phyloP scores from a whole-genome alignment of 129 eudicot genomes.

The Logfia minima region DNA sequence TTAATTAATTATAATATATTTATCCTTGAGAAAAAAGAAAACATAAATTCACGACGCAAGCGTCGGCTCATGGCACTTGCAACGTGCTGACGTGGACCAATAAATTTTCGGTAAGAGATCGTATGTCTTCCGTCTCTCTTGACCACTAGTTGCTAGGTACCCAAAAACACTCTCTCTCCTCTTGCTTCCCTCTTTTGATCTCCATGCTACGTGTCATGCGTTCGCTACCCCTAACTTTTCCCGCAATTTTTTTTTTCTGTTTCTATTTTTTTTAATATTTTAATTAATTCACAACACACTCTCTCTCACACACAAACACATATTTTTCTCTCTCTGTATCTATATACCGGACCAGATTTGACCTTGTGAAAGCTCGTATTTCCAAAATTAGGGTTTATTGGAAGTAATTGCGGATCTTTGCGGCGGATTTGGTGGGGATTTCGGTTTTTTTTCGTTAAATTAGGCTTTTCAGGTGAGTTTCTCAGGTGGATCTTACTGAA shows the following conservation, averaged over 20 bases:
- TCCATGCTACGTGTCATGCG: constrained; percentile 60
- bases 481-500: constrained; percentile 1
- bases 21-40: too few relatives aligned
- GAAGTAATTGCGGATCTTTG: background rate
- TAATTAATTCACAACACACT: constrained; percentile 8
- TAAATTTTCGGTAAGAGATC: constrained; percentile 49
- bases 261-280: background rate
- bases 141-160: constrained; percentile 61
- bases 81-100: constrained; percentile 54
- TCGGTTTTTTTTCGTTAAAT: background rate
- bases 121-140: constrained; percentile 48
- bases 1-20: too few relatives aligned
- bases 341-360: background rate
- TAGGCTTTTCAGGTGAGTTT: constrained; percentile 5
- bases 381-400: background rate
- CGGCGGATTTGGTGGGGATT: background rate
- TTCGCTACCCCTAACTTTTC: constrained; percentile 26
- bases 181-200: constrained; percentile 52
- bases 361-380: background rate
- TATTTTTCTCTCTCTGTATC: background rate
- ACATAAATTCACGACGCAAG: too few relatives aligned
- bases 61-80: background rate
- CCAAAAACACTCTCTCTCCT: constrained; percentile 26
- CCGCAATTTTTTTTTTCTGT: background rate
- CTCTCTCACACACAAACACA: constrained; percentile 17